A percentile compares a stretch with the other conserved stretches of the same genome.
Evolutionary conservation across 805 yeast species (phyloP).

Genomic region (Gaillardinia entomophila): DNA sequence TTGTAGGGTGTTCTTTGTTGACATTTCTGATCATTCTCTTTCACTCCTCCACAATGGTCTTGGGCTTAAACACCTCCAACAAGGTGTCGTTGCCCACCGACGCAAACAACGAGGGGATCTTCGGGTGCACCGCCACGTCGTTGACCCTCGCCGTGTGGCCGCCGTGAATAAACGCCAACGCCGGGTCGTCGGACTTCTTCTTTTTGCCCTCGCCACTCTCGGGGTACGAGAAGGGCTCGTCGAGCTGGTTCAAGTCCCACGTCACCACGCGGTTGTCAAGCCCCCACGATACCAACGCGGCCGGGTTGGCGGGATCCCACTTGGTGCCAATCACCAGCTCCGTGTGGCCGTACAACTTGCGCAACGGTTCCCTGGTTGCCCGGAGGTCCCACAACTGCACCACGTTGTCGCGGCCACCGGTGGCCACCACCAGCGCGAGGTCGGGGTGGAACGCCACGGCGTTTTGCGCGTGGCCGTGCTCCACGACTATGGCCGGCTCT

Average conservation of each 20-base stretch:
- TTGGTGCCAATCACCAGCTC: constrained; percentile 40
- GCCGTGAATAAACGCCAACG: constrained; percentile 74
- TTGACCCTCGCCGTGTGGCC: constrained; percentile 73
- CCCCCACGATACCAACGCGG: constrained; percentile 51
- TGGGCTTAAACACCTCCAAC: constrained; percentile 72
- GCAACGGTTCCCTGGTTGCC: constrained; percentile 50
- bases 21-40: constrained; percentile 16
- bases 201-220: constrained; percentile 42
- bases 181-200: constrained; percentile 59
- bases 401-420: constrained; percentile 75
- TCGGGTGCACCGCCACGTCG: constrained; percentile 65
- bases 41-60: constrained; percentile 39
- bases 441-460: constrained; percentile 62
- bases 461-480: constrained; percentile 55
- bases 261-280: constrained; percentile 63
- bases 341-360: constrained; percentile 64
- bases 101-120: constrained; percentile 50
- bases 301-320: constrained; percentile 46
- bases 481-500: constrained; percentile 39
- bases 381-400: constrained; percentile 73
- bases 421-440: constrained; percentile 51
- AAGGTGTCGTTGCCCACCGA: constrained; percentile 73
- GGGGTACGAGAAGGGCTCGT: constrained; percentile 44
- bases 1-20: neutral
- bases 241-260: constrained; percentile 67